Evolutionary conservation across 192 early-diverging fungal species (phyloP).

Genomic region (Rhizophagus prolifer): DNA sequence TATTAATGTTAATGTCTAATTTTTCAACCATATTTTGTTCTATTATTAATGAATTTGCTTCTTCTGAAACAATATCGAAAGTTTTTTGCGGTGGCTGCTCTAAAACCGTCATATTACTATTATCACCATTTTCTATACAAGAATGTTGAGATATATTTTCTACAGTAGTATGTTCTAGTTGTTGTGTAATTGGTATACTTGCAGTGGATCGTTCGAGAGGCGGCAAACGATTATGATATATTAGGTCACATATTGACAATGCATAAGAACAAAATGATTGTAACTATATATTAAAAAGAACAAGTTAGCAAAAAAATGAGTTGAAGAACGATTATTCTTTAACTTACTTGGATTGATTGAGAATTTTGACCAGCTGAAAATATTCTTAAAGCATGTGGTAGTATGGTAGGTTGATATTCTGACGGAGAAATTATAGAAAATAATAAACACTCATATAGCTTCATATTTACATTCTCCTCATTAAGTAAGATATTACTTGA

Average conservation of each 20-base stretch:
- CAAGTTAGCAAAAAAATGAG: background rate
- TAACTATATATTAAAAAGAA: slow-evolving; percentile 22
- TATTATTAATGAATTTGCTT: background rate
- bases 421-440: slow-evolving; percentile 39
- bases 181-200: no score
- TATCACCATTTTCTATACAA: background rate
- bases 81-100: background rate
- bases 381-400: slow-evolving; percentile 41
- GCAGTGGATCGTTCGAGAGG: slow-evolving; percentile 38
- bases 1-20: background rate
- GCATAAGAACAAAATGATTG: slow-evolving; percentile 39
- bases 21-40: background rate
- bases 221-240: slow-evolving; percentile 53
- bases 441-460: slow-evolving; percentile 42
- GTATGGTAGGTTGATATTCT: slow-evolving; percentile 40
- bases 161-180: background rate
- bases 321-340: background rate
- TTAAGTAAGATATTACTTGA: background rate
- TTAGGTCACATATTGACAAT: slow-evolving; percentile 54
- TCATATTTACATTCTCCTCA: slow-evolving; percentile 5
- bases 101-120: background rate
- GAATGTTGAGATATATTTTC: background rate
- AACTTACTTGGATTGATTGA: slow-evolving; percentile 35
- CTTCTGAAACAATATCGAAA: background rate
- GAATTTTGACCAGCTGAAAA: slow-evolving; percentile 42